Conservation (phyloP, 257 asterid genomes). For the Nicotiana undulata region DNA sequence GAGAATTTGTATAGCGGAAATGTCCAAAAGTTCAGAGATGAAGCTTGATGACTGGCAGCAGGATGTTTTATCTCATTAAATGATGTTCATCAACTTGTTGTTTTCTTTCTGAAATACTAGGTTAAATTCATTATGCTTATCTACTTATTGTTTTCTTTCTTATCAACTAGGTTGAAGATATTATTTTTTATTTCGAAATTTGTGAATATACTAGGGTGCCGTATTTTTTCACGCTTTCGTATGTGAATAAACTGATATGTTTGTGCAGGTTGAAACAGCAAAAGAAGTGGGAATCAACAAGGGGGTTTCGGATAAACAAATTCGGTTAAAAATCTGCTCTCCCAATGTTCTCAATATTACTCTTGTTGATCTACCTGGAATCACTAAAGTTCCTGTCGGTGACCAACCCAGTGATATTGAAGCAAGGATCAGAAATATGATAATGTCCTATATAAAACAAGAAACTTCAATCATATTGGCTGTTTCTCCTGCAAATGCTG, state of each 20-base stretch:
- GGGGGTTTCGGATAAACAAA: constrained; percentile 81
- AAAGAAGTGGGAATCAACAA: constrained; percentile 84
- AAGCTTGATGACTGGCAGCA: background rate
- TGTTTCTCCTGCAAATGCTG: constrained; percentile 94
- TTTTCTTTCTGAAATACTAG: background rate
- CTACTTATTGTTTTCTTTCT: background rate
- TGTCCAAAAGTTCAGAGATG: background rate
- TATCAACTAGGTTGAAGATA: background rate
- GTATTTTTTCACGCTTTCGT: background rate
- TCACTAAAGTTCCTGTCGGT: constrained; percentile 93
- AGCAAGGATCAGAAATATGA: constrained; percentile 86
- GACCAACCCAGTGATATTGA: constrained; percentile 97
- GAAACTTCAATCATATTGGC: constrained; percentile 80
- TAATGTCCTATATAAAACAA: constrained; percentile 66
- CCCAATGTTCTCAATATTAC: constrained; percentile 93
- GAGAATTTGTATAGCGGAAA: background rate
- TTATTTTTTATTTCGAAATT: background rate
- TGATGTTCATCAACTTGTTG: background rate
- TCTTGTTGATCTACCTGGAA: constrained; percentile 95
- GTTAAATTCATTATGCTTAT: background rate
- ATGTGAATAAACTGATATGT: background rate
- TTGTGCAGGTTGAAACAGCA: constrained; percentile 66
- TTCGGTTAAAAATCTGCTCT: constrained; percentile 76
- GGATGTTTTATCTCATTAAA: background rate
- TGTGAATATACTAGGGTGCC: background rate